These are phyloP conservation scores for Petunia secreta DNA, from an alignment of 257 asterid genomes.

Conservation along the genomic window DNA sequence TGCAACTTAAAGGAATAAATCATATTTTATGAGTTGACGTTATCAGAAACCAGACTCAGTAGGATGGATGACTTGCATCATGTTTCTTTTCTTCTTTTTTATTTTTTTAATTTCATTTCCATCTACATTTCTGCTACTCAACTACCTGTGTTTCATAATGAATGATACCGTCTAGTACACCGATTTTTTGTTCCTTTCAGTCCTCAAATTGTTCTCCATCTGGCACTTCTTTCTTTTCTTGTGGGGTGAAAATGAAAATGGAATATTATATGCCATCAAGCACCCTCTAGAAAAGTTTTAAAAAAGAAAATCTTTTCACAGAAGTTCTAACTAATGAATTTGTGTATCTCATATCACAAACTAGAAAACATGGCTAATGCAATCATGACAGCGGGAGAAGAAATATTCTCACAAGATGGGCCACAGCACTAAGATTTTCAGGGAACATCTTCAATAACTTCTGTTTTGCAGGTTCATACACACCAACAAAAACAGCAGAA, in stretches of 20 bases:
- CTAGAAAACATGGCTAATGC: constrained; percentile 6
- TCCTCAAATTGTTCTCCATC: constrained; percentile 11
- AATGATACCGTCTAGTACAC: neutral
- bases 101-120: neutral
- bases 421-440: constrained; percentile 87
- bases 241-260: neutral
- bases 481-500: constrained; percentile 94
- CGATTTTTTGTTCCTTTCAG: neutral
- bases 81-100: neutral
- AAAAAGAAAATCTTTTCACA: neutral
- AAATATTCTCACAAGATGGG: constrained; percentile 80
- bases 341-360: neutral
- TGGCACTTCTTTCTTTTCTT: neutral
- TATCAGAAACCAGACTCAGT: constrained; percentile 5
- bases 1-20: neutral
- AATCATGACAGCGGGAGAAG: constrained; percentile 20
- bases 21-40: constrained; percentile 3
- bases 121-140: neutral
- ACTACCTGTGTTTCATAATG: neutral
- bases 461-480: constrained; percentile 95
- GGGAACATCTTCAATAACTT: constrained; percentile 74
- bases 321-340: neutral
- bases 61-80: neutral
- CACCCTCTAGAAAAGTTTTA: neutral
- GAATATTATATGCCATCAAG: constrained; percentile 5